phyloP scores from a whole-genome alignment of 108 stramenopile genomes.

The Pinguiococcus pyrenoidosus region DNA sequence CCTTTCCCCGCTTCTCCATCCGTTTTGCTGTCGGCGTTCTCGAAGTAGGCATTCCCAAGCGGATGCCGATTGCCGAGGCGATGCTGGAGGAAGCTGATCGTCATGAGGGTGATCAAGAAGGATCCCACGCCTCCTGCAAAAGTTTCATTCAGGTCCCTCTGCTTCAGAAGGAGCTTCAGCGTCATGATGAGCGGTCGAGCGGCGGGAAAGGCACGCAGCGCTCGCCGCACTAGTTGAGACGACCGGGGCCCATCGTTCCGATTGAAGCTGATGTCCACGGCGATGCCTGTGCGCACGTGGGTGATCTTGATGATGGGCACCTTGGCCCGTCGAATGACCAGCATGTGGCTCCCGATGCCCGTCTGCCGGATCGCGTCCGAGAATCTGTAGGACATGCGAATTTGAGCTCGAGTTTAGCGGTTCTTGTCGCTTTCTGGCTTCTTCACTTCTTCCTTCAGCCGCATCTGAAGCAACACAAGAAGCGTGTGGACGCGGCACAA shows the following conservation, averaged over 20 bases:
- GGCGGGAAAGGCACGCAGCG: background rate
- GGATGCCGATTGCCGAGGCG: slow-evolving; percentile 48
- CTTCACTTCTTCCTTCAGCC: slow-evolving; percentile 9
- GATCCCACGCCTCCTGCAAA: slow-evolving; percentile 84
- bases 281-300: slow-evolving; percentile 51
- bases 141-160: slow-evolving; percentile 76
- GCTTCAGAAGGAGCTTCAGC: slow-evolving; percentile 76
- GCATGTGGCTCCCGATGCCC: slow-evolving; percentile 51
- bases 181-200: slow-evolving; percentile 62
- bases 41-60: too few species aligned
- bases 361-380: background rate
- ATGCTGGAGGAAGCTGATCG: slow-evolving; percentile 69
- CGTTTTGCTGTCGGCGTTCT: too few species aligned
- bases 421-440: slow-evolving; percentile 8
- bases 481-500: too few species aligned
- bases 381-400: background rate
- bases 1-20: too few species aligned
- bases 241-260: slow-evolving; percentile 55
- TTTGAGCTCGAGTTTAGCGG: background rate
- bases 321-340: slow-evolving; percentile 65
- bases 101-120: slow-evolving; percentile 74
- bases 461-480: background rate
- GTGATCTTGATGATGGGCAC: slow-evolving; percentile 91
- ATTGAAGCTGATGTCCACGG: slow-evolving; percentile 55
- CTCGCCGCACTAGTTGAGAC: background rate